Evolutionary conservation across 169 alveolate species (phyloP), one percentile per base, ranked within the genome.

Genomic region (Eimeria praecox): DNA sequence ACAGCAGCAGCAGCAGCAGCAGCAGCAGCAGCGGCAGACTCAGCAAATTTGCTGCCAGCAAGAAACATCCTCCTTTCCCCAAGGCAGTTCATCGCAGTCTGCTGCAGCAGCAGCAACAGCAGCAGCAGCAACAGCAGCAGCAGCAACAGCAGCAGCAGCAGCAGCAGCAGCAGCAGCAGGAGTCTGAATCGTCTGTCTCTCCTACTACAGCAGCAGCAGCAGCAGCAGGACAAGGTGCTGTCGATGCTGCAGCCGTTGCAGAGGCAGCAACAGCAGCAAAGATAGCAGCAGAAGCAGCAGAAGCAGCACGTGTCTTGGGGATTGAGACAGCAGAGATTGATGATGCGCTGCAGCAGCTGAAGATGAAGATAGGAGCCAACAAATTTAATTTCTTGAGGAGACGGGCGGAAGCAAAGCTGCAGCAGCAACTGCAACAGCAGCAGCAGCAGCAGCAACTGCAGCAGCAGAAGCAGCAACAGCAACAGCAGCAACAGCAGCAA

Each of bases 71-170:
- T 20, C 77, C 91, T 30, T 83, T 83, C 75, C 91, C 91, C 20
- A 83, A 83, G 77, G 91, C 91, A 14, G 91, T 83, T 30, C 91
- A 83, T 35, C 91, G 91, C 91, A 83, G 91, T 12, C n/a, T 83
- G 91, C 77, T 22, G 75, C 75, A 83, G 91, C 46, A 49, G 75
- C 91, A 83, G 77, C 10, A 24, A 33, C 75, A 46, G 91, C 77
- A 52, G 91, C 33, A 44, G 90, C 90, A 18, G 90, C 89, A 78
- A 5, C 85, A 27, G n/a, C 77, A 64, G 82, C 46, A 73, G 46
- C 46, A 73, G 52, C 46, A 73, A 27, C 85, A 73, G 85, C 85
- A 20, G 80, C 80, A 69, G 40, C 10, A 5, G 66, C 80, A 69
- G 87, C 62, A 77, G 87, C 62, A 33, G 87, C 33, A 30, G 40